Percentiles rank a stretch among this genome's conserved stretches.
Evolutionary conservation across 345 rosid genomes (phyloP).

Genomic region (Eucalyptus viminalis): DNA sequence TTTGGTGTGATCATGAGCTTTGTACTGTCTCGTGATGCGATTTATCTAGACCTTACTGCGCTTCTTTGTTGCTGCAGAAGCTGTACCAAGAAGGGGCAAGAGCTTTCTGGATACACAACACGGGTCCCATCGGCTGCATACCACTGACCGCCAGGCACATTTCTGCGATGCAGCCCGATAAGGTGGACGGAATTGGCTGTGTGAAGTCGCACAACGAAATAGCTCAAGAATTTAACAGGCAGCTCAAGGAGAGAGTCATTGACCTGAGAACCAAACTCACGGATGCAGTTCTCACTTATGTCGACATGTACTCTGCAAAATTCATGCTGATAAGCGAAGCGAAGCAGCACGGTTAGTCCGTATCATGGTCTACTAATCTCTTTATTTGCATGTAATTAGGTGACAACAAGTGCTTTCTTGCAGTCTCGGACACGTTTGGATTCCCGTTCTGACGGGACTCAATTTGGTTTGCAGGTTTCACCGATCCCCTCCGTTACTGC

Average conservation of each 20-base stretch:
- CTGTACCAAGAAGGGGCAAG: slow-evolving; percentile 45
- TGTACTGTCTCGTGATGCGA: background rate
- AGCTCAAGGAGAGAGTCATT: slow-evolving; percentile 44
- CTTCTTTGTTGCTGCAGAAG: slow-evolving; percentile 7
- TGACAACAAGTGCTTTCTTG: background rate
- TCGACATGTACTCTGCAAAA: slow-evolving; percentile 67
- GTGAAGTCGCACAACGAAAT: slow-evolving; percentile 69
- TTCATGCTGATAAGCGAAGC: background rate
- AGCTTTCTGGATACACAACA: slow-evolving; percentile 78
- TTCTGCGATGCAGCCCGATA: slow-evolving; percentile 37
- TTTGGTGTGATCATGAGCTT: background rate
- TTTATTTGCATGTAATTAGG: background rate
- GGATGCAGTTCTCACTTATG: slow-evolving; percentile 52
- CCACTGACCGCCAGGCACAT: slow-evolving; percentile 44
- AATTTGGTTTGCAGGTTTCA: slow-evolving; percentile 5
- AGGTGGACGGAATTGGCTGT: slow-evolving; percentile 61
- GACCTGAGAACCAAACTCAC: slow-evolving; percentile 48
- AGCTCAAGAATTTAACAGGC: slow-evolving; percentile 62
- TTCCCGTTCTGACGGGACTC: background rate
- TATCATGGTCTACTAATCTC: background rate
- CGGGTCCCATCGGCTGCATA: slow-evolving; percentile 85
- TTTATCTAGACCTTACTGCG: background rate
- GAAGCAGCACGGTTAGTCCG: background rate
- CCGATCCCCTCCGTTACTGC: slow-evolving; percentile 37
- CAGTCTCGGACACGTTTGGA: background rate